These are phyloP conservation scores for Brettanomyces naardenensis DNA, from an alignment of 805 yeast genomes.

Conservation along the genomic window DNA sequence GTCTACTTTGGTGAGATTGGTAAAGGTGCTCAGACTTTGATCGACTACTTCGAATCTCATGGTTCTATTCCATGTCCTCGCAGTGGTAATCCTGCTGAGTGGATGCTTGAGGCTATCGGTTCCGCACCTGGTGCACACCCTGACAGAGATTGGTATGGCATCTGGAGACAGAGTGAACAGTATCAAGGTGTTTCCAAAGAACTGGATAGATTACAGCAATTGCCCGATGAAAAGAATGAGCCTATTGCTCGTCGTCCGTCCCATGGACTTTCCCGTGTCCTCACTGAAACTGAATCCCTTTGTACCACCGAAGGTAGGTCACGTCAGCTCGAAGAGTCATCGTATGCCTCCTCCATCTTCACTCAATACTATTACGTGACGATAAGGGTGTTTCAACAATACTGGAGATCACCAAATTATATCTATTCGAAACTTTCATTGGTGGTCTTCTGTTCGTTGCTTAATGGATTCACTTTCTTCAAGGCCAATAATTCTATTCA, in stretches of 20 bases:
- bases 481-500: conserved; percentile 50
- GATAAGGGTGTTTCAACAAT: conserved; percentile 43
- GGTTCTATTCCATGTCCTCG: conserved; percentile 61
- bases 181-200: conserved; percentile 46
- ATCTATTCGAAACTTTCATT: conserved; percentile 48
- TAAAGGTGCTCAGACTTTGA: conserved; percentile 39
- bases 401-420: conserved; percentile 54
- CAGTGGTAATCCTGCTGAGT: conserved; percentile 73
- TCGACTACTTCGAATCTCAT: conserved; percentile 52
- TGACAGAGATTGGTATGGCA: conserved; percentile 56
- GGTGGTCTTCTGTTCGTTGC: conserved; percentile 44
- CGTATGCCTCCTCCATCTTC: conserved; percentile 34
- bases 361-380: conserved; percentile 36
- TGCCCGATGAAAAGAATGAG: neutral
- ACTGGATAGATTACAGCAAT: conserved; percentile 32
- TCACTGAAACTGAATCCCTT: neutral
- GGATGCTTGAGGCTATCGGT: conserved; percentile 81
- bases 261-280: neutral
- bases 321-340: conserved; percentile 37
- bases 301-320: neutral
- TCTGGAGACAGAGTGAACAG: conserved; percentile 65
- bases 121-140: conserved; percentile 73
- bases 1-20: conserved; percentile 70
- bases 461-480: conserved; percentile 61
- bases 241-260: neutral